These are phyloP conservation scores for Cnidoscolus chayamansa DNA, from an alignment of 441 rosid genomes.

Conservation along the genomic window DNA sequence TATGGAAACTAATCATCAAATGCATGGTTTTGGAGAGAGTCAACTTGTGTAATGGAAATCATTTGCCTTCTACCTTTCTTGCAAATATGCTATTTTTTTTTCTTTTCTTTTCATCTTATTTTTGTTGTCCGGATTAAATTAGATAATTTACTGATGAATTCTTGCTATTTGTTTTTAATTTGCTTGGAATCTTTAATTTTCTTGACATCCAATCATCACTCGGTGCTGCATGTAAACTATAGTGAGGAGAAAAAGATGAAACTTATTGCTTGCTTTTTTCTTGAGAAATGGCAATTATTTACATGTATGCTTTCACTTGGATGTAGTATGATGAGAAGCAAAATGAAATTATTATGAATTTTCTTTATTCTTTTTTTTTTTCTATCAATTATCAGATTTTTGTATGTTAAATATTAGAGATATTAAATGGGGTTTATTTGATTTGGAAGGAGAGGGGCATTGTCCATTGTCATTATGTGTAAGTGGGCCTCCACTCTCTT, in stretches of 20 bases:
- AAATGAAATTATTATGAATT: not conserved
- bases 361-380: not conserved
- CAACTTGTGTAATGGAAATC: conserved; percentile 29
- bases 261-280: too few species aligned
- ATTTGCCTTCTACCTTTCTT: not conserved
- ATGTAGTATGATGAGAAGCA: not conserved
- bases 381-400: not conserved
- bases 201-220: not conserved
- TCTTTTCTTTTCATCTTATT: not conserved
- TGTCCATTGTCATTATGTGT: conserved; percentile 6
- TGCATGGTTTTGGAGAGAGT: conserved; percentile 41
- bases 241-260: not conserved
- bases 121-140: not conserved
- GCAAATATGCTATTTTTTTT: not conserved
- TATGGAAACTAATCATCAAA: conserved; percentile 37
- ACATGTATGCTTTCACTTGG: not conserved
- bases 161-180: not conserved
- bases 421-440: conserved; percentile 9
- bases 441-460: conserved; percentile 10
- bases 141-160: conserved; percentile 9
- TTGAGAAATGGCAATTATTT: not conserved
- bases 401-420: not conserved
- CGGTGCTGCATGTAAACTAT: conserved; percentile 19
- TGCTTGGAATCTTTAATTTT: not conserved
- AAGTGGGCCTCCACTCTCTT: not conserved